Evolutionary conservation across 768 basidiomycete genomes (phyloP).

Genomic region (Hericium alpestre): DNA sequence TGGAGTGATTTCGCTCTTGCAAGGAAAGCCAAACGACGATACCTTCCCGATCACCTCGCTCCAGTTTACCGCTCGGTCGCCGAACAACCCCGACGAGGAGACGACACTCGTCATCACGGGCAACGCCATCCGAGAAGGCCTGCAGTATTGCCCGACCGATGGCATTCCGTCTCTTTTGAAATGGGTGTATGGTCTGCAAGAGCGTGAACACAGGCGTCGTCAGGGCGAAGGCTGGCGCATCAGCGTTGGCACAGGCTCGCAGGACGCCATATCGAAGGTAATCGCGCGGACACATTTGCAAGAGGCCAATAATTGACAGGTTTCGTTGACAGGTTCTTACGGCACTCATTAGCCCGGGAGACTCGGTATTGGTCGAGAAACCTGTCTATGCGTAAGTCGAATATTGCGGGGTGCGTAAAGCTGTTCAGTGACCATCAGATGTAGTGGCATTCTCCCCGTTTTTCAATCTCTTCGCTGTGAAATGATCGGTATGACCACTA

Average conservation of each 20-base stretch:
- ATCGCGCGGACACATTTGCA: constrained; percentile 4
- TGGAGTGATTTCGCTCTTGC: constrained; percentile 70
- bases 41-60: constrained; percentile 87
- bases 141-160: constrained; percentile 74
- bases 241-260: constrained; percentile 74
- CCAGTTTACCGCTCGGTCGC: constrained; percentile 48
- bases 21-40: constrained; percentile 81
- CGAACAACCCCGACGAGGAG: constrained; percentile 34
- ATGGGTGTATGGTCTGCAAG: constrained; percentile 70
- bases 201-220: constrained; percentile 52
- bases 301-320: too few relatives aligned
- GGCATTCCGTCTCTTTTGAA: constrained; percentile 57
- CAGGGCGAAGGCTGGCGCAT: constrained; percentile 57
- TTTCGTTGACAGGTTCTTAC: constrained; percentile 44
- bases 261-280: constrained; percentile 85
- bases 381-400: constrained; percentile 62
- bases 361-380: constrained; percentile 71
- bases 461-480: constrained; percentile 47
- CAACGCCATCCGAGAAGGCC: constrained; percentile 47
- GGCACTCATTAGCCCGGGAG: constrained; percentile 67
- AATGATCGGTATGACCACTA: constrained; percentile 43
- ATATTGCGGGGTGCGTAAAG: constrained; percentile 1
- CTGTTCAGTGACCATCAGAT: constrained; percentile 1
- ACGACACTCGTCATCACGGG: constrained; percentile 43
- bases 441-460: constrained; percentile 58